Conservation (phyloP, 139 green algal species). For the Tetraselmis striata region DNA sequence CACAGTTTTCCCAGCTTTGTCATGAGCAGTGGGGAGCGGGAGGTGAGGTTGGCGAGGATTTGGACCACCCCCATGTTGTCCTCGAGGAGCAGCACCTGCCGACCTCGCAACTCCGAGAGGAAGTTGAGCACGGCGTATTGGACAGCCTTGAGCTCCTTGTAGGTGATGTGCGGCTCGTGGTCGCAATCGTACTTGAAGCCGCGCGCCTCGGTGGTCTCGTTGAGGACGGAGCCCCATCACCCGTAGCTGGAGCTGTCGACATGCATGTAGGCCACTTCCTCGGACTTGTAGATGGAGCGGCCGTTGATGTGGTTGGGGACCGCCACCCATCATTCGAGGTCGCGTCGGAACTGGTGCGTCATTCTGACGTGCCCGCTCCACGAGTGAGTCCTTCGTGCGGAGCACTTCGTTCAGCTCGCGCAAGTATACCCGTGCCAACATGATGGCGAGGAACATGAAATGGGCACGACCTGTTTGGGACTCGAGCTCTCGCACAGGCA, state of each 20-base stretch:
- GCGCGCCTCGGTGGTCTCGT: neutral
- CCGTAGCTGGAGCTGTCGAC: neutral
- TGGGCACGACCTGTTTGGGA: no score
- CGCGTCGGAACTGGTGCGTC: neutral
- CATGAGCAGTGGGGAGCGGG: neutral
- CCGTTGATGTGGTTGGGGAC: neutral
- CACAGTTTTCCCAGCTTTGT: neutral
- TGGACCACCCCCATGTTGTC: neutral
- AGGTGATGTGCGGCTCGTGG: neutral
- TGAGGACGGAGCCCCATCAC: neutral
- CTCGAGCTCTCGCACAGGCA: neutral
- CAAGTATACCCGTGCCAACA: neutral
- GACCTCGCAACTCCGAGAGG: neutral
- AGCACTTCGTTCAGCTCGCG: neutral
- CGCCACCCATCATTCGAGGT: neutral
- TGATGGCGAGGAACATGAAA: neutral
- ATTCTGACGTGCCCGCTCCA: neutral
- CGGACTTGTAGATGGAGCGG: neutral
- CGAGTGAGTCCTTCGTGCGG: neutral
- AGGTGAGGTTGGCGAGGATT: neutral
- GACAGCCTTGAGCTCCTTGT: neutral
- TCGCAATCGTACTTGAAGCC: neutral
- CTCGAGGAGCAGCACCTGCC: neutral
- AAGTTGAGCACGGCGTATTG: neutral
- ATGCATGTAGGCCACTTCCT: neutral